Conservation (phyloP, 768 basidiomycete genomes). For the Butyriboletus loyo region DNA sequence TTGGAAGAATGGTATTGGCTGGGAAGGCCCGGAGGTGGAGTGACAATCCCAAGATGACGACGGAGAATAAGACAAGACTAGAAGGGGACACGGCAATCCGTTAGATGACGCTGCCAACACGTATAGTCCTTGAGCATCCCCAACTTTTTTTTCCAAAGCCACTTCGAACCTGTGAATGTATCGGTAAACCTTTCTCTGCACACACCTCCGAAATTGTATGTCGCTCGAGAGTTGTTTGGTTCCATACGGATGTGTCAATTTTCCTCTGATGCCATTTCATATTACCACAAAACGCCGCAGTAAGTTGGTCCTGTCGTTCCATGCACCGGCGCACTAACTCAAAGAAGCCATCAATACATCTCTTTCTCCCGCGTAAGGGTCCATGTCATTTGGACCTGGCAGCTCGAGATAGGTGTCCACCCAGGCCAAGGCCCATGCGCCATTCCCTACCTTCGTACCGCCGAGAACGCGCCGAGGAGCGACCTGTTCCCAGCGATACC, state of each 20-base stretch:
- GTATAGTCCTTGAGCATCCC: background rate
- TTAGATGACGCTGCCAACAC: background rate
- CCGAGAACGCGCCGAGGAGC: constrained; percentile 56
- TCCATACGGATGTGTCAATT: background rate
- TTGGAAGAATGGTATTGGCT: no score
- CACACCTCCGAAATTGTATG: background rate
- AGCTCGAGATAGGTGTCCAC: constrained; percentile 55
- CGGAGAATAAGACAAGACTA: background rate
- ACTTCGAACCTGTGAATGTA: background rate
- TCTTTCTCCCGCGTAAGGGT: constrained; percentile 20
- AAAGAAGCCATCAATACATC: constrained; percentile 13
- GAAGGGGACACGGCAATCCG: no score
- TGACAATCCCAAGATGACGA: no score
- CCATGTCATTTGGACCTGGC: constrained; percentile 18
- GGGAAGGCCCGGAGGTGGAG: no score
- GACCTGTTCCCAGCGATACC: constrained; percentile 55
- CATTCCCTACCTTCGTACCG: constrained; percentile 71
- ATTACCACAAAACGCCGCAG: constrained; percentile 2
- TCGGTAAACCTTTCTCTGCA: no score
- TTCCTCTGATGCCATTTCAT: background rate
- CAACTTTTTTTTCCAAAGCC: background rate
- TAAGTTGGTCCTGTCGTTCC: background rate
- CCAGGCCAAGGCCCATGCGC: constrained; percentile 80
- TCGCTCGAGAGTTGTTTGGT: background rate
- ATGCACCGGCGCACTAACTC: constrained; percentile 1